phyloP scores from a whole-genome alignment of 108 stramenopile species.

The Pseudonitzschia pungens region DNA sequence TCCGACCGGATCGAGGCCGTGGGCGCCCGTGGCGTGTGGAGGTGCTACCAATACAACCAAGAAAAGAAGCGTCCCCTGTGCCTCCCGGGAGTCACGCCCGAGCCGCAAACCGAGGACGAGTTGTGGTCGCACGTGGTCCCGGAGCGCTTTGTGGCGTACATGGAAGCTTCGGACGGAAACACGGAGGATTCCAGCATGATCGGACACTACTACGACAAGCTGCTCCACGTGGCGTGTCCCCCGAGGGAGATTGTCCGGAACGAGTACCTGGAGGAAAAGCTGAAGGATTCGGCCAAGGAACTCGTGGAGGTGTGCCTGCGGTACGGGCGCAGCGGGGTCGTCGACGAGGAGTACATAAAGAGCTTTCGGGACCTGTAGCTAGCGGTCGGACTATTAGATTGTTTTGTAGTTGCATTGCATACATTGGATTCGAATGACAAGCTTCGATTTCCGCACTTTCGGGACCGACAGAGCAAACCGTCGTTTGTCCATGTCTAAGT shows the following conservation, averaged over 20 bases:
- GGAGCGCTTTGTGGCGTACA: constrained; percentile 54
- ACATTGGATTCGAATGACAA: too few relatives aligned
- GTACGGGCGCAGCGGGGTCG: constrained; percentile 52
- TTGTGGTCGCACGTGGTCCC: constrained; percentile 52
- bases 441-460: too few relatives aligned
- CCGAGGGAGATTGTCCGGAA: constrained; percentile 62
- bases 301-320: constrained; percentile 65
- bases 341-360: constrained; percentile 61
- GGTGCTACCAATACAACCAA: constrained; percentile 68
- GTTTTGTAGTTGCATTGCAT: too few relatives aligned
- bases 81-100: constrained; percentile 36
- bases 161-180: constrained; percentile 1
- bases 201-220: constrained; percentile 78
- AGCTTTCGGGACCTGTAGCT: not conserved
- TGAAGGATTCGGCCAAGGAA: constrained; percentile 33
- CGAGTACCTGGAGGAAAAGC: constrained; percentile 46
- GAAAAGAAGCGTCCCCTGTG: constrained; percentile 46
- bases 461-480: too few relatives aligned
- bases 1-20: constrained; percentile 75
- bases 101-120: constrained; percentile 47
- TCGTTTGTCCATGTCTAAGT: too few relatives aligned
- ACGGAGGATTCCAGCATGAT: constrained; percentile 51
- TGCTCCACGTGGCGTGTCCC: constrained; percentile 68
- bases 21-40: constrained; percentile 59
- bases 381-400: too few relatives aligned